Conservation (phyloP, 441 rosid species). For the Adansonia gregorii region DNA sequence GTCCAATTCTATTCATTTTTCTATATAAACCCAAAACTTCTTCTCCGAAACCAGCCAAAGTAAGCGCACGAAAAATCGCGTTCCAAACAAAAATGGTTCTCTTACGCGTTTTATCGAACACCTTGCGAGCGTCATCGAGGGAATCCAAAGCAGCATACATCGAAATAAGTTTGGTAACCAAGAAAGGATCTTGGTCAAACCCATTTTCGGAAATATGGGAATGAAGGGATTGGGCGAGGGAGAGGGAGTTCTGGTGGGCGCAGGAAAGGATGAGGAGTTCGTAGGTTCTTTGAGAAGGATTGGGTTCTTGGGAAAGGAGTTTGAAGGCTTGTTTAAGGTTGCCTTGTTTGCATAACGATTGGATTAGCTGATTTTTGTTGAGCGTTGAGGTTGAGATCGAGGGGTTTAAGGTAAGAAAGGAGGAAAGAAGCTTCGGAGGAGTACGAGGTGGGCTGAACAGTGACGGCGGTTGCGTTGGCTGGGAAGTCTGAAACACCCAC, state of each 20-base stretch:
- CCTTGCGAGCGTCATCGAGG: conserved; percentile 61
- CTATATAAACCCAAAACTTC: conserved; percentile 72
- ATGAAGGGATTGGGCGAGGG: conserved; percentile 64
- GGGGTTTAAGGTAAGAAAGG: conserved; percentile 48
- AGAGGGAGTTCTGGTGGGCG: conserved; percentile 52
- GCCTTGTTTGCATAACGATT: conserved; percentile 68
- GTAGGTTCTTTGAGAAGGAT: conserved; percentile 79
- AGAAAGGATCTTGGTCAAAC: conserved; percentile 83
- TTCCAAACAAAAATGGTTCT: conserved; percentile 87
- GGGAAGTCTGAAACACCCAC: conserved; percentile 59
- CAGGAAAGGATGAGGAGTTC: conserved; percentile 80
- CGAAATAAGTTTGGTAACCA: conserved; percentile 85
- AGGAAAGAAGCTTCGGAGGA: conserved; percentile 42
- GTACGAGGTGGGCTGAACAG: conserved; percentile 36
- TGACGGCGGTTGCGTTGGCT: conserved; percentile 41
- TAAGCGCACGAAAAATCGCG: conserved; percentile 76
- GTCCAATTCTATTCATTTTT: conserved; percentile 58
- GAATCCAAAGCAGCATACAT: conserved; percentile 64
- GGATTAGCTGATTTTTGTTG: conserved; percentile 52
- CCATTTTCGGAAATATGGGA: conserved; percentile 68
- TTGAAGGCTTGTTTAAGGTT: conserved; percentile 69
- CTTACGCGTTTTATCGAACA: conserved; percentile 75
- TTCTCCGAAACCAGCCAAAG: conserved; percentile 73
- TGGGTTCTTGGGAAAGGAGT: conserved; percentile 56
- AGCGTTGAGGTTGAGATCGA: conserved; percentile 29